Conservation (phyloP, 371 early-diverging fungal genomes). For the Rhizopus arrhizus region DNA sequence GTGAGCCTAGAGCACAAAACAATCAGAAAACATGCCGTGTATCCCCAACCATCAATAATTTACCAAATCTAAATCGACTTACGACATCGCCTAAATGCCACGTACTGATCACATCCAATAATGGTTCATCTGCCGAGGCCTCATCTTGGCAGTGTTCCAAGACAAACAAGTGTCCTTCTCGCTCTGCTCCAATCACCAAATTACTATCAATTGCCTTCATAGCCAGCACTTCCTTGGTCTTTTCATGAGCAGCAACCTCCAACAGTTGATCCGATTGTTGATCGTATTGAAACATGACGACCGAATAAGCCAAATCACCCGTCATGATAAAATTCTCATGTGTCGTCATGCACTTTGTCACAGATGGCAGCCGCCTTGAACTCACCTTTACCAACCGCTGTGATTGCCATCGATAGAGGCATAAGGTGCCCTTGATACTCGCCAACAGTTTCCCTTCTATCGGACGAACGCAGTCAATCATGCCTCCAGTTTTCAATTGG, state of each 20-base stretch:
- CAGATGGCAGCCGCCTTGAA: constrained; percentile 29
- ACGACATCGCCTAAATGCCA: constrained; percentile 88
- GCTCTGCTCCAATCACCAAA: constrained; percentile 65
- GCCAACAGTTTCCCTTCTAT: constrained; percentile 59
- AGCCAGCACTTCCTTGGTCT: constrained; percentile 67
- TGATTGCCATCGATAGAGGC: constrained; percentile 40
- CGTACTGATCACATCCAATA: constrained; percentile 68
- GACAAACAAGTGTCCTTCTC: constrained; percentile 66
- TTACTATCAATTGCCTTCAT: constrained; percentile 65
- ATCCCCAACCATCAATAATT: background rate
- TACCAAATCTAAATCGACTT: constrained; percentile 77
- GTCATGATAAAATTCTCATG: constrained; percentile 29
- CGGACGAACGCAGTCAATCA: constrained; percentile 52
- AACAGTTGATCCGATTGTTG: constrained; percentile 57
- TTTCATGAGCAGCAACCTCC: constrained; percentile 70
- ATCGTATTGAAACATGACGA: constrained; percentile 46
- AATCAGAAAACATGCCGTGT: background rate
- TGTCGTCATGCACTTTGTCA: constrained; percentile 35
- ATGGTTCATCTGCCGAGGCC: constrained; percentile 50
- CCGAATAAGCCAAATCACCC: constrained; percentile 42
- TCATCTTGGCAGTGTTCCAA: constrained; percentile 53
- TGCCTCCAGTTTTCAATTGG: constrained; percentile 50
- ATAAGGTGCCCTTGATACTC: constrained; percentile 52
- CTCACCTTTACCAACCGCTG: constrained; percentile 32
- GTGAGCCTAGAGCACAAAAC: constrained; percentile 52